Conservation (phyloP, 441 rosid genomes). For the Mallotus repandus region DNA sequence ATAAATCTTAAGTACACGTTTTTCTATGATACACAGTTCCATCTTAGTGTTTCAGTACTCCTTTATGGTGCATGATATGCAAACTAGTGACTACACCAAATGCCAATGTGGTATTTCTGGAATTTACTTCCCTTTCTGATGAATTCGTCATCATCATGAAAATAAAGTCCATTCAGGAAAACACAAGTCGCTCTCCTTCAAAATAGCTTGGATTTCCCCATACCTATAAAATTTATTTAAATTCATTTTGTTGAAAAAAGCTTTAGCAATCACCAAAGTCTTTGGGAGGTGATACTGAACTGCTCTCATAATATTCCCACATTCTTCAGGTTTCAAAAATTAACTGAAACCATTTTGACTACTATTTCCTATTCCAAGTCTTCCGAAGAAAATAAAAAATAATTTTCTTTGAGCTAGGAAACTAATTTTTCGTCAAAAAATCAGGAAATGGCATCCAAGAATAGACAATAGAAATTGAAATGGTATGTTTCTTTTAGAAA, state of each 20-base stretch:
- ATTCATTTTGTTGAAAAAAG: too few species aligned
- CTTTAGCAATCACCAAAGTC: not conserved
- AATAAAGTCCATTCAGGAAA: not conserved
- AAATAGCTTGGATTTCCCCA: not conserved
- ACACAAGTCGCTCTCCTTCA: not conserved
- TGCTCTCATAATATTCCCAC: not conserved
- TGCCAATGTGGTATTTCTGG: not conserved
- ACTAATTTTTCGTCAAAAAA: not conserved
- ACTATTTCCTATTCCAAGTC: not conserved
- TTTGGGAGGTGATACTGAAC: not conserved
- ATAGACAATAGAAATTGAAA: not conserved
- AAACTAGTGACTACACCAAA: not conserved
- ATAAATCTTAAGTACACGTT: not conserved
- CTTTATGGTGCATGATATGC: not conserved
- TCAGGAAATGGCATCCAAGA: not conserved
- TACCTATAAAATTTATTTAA: too few species aligned
- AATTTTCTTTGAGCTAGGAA: not conserved
- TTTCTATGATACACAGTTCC: not conserved
- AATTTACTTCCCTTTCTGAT: not conserved
- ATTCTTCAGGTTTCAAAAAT: not conserved
- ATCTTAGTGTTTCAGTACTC: not conserved
- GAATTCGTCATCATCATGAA: not conserved
- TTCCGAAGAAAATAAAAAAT: not conserved
- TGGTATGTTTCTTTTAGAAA: not conserved
- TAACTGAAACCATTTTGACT: not conserved